phyloP scores from a whole-genome alignment of 768 basidiomycete species.

The Trametes gibbosa region DNA sequence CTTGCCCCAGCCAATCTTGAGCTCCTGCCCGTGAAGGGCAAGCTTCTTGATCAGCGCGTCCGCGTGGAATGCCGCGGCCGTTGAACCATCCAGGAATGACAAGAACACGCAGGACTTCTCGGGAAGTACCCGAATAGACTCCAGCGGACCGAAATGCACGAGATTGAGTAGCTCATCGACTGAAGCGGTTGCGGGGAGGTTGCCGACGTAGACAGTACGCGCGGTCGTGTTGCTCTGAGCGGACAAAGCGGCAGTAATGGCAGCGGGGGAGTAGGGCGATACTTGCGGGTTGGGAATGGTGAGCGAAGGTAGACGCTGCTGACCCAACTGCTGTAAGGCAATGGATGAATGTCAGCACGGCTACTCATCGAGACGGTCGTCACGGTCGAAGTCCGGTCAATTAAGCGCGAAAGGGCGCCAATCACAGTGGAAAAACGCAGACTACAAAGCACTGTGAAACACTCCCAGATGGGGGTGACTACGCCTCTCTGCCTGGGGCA shows the following conservation, averaged over 20 bases:
- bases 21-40: constrained; percentile 88
- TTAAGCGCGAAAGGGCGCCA: background rate
- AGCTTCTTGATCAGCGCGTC: constrained; percentile 96
- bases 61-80: constrained; percentile 95
- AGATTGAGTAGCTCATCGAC: constrained; percentile 98
- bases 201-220: constrained; percentile 96
- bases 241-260: constrained; percentile 68
- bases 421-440: background rate
- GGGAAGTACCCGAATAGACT: constrained; percentile 89
- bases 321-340: constrained; percentile 40
- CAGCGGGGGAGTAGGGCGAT: constrained; percentile 76
- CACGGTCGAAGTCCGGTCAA: background rate
- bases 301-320: constrained; percentile 64
- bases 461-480: too few relatives aligned
- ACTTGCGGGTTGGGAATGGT: constrained; percentile 70
- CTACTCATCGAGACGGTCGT: background rate
- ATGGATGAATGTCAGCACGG: background rate
- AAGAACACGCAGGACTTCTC: constrained; percentile 98
- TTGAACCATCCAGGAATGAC: constrained; percentile 91
- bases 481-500: too few relatives aligned
- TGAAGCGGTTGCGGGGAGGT: constrained; percentile 90
- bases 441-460: background rate
- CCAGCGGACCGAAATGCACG: constrained; percentile 96
- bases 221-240: constrained; percentile 59
- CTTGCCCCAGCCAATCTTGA: constrained; percentile 99